phyloP scores from a whole-genome alignment of 108 stramenopile species.

The Cyclotella kingstonii region DNA sequence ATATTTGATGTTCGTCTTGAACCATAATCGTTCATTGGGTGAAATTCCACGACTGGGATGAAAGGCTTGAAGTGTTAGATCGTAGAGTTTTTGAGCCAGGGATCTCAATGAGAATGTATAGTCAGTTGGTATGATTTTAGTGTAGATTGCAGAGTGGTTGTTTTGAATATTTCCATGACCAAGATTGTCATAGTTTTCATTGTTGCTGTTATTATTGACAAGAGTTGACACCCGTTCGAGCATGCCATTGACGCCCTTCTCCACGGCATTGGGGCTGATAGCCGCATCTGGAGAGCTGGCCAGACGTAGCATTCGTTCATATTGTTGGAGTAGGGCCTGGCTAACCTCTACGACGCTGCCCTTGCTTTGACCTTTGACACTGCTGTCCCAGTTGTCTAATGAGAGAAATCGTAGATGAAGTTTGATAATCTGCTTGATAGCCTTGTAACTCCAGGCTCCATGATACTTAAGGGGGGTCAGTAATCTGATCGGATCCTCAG shows the following conservation, averaged over 20 bases:
- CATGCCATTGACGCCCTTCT: constrained; percentile 92
- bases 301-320: constrained; percentile 71
- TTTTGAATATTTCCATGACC: too few species aligned
- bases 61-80: constrained; percentile 72
- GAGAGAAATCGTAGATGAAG: constrained; percentile 51
- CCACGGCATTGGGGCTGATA: constrained; percentile 84
- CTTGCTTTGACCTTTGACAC: too few species aligned
- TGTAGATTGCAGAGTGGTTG: too few species aligned
- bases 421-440: constrained; percentile 91
- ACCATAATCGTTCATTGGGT: constrained; percentile 90
- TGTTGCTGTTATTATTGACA: constrained; percentile 40
- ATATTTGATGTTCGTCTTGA: constrained; percentile 94
- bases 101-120: too few species aligned
- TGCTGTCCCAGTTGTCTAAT: too few species aligned
- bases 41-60: constrained; percentile 68
- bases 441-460: constrained; percentile 87
- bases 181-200: background rate
- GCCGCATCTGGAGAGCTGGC: constrained; percentile 51
- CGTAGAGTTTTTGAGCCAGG: constrained; percentile 66
- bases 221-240: constrained; percentile 82
- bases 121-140: constrained; percentile 28
- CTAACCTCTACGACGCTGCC: too few species aligned
- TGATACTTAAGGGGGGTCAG: constrained; percentile 42
- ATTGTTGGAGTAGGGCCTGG: constrained; percentile 58
- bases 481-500: background rate